Conservation (phyloP, 1,284 basidiomycete species). For the Thecaphora thlaspeos region DNA sequence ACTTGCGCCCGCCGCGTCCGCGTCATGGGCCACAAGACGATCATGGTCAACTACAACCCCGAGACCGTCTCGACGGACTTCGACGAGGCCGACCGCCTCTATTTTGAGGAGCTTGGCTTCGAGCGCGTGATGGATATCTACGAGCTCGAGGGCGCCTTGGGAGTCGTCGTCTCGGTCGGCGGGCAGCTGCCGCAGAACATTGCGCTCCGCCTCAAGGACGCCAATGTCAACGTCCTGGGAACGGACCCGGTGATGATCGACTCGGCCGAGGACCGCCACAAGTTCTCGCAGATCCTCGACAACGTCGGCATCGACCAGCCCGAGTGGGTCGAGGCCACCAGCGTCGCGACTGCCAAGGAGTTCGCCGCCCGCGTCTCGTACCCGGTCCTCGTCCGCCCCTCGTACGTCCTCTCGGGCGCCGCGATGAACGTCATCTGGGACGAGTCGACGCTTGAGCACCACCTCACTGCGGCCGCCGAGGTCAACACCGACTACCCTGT, state of each 20-base stretch:
- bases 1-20: constrained; percentile 90
- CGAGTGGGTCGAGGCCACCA: constrained; percentile 89
- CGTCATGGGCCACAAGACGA: constrained; percentile 86
- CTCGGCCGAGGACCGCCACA: constrained; percentile 96
- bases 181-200: constrained; percentile 88
- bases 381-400: constrained; percentile 60
- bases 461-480: constrained; percentile 87
- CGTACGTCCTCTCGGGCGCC: constrained; percentile 93
- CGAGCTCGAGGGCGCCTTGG: constrained; percentile 86
- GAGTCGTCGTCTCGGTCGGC: constrained; percentile 94
- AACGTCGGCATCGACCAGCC: constrained; percentile 95
- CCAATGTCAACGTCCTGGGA: constrained; percentile 87
- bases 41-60: constrained; percentile 99
- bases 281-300: constrained; percentile 95
- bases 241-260: constrained; percentile 95
- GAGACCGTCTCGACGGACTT: constrained; percentile 99
- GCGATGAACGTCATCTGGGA: constrained; percentile 99
- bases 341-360: constrained; percentile 82
- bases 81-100: constrained; percentile 95
- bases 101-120: constrained; percentile 97
- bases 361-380: constrained; percentile 79
- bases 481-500: constrained; percentile 97
- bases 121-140: constrained; percentile 99
- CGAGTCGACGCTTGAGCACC: constrained; percentile 82
- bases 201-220: constrained; percentile 87